A percentile compares a stretch with the other conserved stretches of the same genome.
phyloP scores from a whole-genome alignment of 495 filamentous ascomycete species.

The Haplographium delicatum region DNA sequence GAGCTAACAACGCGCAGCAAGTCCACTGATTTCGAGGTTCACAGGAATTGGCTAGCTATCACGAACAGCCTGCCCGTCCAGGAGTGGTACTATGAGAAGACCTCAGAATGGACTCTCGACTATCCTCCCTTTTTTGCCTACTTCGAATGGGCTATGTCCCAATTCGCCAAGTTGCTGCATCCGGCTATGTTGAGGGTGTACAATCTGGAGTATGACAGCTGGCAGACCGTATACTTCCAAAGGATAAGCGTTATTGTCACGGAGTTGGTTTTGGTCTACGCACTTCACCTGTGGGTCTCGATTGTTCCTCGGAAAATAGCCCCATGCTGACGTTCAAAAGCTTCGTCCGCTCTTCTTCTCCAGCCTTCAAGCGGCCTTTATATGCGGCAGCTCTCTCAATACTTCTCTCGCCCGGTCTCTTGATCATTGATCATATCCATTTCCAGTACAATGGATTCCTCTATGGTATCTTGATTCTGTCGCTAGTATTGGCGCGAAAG shows the following conservation, averaged over 20 bases:
- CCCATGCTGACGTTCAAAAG: slow-evolving; percentile 7
- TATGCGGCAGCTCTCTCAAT: slow-evolving; percentile 87
- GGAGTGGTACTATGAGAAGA: slow-evolving; percentile 95
- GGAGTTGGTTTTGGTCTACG: slow-evolving; percentile 77
- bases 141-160: slow-evolving; percentile 92
- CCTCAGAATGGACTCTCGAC: slow-evolving; percentile 98
- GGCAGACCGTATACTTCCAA: slow-evolving; percentile 92
- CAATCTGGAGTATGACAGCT: slow-evolving; percentile 79
- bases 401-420: slow-evolving; percentile 81
- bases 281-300: slow-evolving; percentile 63
- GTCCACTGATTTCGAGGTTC: slow-evolving; percentile 98
- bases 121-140: slow-evolving; percentile 97
- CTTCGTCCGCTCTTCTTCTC: slow-evolving; percentile 16
- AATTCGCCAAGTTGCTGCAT: slow-evolving; percentile 69
- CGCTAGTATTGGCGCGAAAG: slow-evolving; percentile 74
- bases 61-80: slow-evolving; percentile 81
- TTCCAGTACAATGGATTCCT: slow-evolving; percentile 99
- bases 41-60: slow-evolving; percentile 95
- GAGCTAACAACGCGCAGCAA: slow-evolving; percentile 54
- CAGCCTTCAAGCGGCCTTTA: slow-evolving; percentile 65
- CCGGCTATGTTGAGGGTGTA: slow-evolving; percentile 77
- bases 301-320: background rate
- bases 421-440: slow-evolving; percentile 98
- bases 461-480: slow-evolving; percentile 83
- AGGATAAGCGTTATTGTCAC: slow-evolving; percentile 80